Base-by-base conservation (phyloP, 176 grass and related monocot genomes). In the Lolium multiflorum region DNA sequence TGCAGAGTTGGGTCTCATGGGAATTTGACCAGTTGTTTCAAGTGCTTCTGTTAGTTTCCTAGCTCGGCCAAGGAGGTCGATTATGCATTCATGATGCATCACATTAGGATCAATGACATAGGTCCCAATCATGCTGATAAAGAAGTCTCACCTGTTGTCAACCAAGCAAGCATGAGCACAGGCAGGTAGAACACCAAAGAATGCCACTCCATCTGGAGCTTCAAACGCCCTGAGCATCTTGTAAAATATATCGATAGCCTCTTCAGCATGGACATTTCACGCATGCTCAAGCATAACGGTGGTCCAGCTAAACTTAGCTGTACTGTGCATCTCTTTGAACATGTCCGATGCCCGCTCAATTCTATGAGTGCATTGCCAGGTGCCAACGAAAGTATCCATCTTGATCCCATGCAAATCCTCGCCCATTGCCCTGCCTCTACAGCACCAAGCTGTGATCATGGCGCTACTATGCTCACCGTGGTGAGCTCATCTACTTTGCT, bases 91-190 rank as follows among this genome's bases (percentile, higher is more conserved):
- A 56, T 99, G 94, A 87, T 99, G 92, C 82, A 86, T 86, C 58
- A 93, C 51, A 64, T 85, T 94, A 81, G 97, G 97, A 68, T 76
- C 26, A 62, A 96, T 85, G 11, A 62, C 65, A 72, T 94, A 91
- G 6, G 16, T 71, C 2, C 28, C 55, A 44, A 57, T 93, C 92
- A 99, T 99, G 82, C 77, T 79, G 25, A 80, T 66, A 58, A 96
- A 99, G 61, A 94, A 86, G 20, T 88, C 84, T 69, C 72, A 89
- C 12, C 94, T 94, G 85, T 94, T 38, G 46, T 91, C 80, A 20
- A 96, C 87, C 72, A 99, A 79, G 50, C 97, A 87, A 52, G 94
- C 76, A 72, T 96, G 92, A 54, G 87, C 88, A 60, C 94, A 96
- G 77, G 94, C 94, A 38, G 84, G 90, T 64, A 96, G 92, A 82